Conservation (phyloP, 441 rosid species). For the Pelargonium fulgidum region DNA sequence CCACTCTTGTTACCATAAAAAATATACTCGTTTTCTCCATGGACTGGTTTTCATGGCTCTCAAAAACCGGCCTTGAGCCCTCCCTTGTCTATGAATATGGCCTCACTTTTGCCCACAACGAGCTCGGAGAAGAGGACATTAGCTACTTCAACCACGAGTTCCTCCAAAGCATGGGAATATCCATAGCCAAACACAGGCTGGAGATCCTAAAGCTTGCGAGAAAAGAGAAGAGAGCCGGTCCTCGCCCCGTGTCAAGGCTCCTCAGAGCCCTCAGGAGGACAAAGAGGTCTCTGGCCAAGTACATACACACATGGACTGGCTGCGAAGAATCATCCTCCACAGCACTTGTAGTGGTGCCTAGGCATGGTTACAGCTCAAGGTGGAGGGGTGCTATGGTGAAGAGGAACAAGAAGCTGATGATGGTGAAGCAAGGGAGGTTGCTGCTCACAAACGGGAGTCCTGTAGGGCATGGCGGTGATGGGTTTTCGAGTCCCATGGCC, state of each 20-base stretch:
- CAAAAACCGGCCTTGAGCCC: constrained; percentile 50
- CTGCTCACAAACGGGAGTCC: constrained; percentile 47
- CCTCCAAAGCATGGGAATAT: constrained; percentile 63
- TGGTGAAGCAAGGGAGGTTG: constrained; percentile 37
- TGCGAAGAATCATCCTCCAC: constrained; percentile 5
- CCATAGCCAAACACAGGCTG: constrained; percentile 61
- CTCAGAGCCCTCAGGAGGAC: constrained; percentile 35
- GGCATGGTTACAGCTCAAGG: constrained; percentile 14
- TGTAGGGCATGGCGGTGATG: neutral
- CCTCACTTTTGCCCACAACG: constrained; percentile 43
- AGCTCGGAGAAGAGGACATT: constrained; percentile 58
- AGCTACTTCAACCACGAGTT: constrained; percentile 58
- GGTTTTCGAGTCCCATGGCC: neutral
- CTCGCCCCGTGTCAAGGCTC: constrained; percentile 34
- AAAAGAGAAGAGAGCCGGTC: constrained; percentile 29
- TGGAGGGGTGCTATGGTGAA: constrained; percentile 20
- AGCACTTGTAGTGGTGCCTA: constrained; percentile 2
- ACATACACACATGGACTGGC: constrained; percentile 18
- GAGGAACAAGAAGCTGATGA: constrained; percentile 33
- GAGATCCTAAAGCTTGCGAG: constrained; percentile 69
- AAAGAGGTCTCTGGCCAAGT: constrained; percentile 37
- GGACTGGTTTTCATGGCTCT: constrained; percentile 89
- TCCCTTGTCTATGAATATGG: constrained; percentile 60
- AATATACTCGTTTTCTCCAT: constrained; percentile 19
- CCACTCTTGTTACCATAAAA: neutral